Evolutionary conservation across 176 grass and related monocot genomes (phyloP).

Genomic region (Bothriochloa decipiens): DNA sequence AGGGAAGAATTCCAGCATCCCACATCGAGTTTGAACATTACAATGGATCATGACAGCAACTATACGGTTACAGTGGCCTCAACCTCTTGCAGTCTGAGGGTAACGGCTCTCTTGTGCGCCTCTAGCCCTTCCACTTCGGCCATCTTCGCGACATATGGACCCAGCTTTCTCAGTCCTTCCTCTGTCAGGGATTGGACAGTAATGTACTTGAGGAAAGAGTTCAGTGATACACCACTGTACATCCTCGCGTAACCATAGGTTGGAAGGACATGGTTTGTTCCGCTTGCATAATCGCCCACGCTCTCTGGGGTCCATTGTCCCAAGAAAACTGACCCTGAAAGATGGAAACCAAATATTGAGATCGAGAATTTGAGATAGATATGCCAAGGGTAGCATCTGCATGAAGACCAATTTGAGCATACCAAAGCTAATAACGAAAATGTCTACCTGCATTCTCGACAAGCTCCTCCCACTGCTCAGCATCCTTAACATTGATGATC

Average conservation of each 20-base stretch:
- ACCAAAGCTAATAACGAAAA: background rate
- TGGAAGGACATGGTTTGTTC: conserved; percentile 92
- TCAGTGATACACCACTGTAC: conserved; percentile 92
- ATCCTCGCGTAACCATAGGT: conserved; percentile 94
- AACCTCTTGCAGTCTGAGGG: conserved; percentile 74
- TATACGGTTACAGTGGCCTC: conserved; percentile 65
- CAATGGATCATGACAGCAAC: conserved; percentile 4
- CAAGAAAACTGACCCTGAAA: conserved; percentile 87
- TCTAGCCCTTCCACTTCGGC: conserved; percentile 92
- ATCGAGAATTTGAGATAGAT: conserved; percentile 1
- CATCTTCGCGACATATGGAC: conserved; percentile 81
- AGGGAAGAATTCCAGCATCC: background rate
- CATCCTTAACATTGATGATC: conserved; percentile 88
- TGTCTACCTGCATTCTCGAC: conserved; percentile 85
- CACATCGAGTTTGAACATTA: background rate
- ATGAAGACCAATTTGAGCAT: background rate
- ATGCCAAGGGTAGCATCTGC: background rate
- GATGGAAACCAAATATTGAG: background rate
- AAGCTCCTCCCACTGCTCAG: conserved; percentile 81
- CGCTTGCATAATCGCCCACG: conserved; percentile 85
- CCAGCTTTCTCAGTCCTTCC: conserved; percentile 79
- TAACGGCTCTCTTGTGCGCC: conserved; percentile 94
- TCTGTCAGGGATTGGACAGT: conserved; percentile 87
- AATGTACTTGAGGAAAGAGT: conserved; percentile 93
- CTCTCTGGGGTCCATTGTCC: conserved; percentile 93